These are phyloP conservation scores for Trichoderma koningii DNA, from an alignment of 2,329 filamentous ascomycete species.

Conservation along the genomic window DNA sequence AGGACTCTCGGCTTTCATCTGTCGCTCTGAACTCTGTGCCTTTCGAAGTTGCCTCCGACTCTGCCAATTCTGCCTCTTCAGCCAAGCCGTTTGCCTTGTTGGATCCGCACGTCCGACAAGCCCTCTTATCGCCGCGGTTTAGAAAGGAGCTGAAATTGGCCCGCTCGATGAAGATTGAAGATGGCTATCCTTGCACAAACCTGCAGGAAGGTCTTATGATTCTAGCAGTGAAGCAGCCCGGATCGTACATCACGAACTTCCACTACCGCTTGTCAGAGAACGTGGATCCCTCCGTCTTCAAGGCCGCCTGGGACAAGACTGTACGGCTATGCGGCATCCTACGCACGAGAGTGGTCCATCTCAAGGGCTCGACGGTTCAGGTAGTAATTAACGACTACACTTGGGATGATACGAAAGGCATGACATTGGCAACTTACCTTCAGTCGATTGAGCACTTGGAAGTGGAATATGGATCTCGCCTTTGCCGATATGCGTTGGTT, in stretches of 20 bases:
- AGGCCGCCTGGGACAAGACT: slow-evolving; percentile 29
- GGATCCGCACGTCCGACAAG: background rate
- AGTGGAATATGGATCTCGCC: slow-evolving; percentile 11
- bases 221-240: slow-evolving; percentile 36
- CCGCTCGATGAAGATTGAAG: slow-evolving; percentile 21
- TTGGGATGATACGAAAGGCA: background rate
- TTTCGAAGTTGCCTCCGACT: background rate
- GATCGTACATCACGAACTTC: slow-evolving; percentile 40
- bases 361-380: slow-evolving; percentile 25
- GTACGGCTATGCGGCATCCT: slow-evolving; percentile 29
- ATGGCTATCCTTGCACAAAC: slow-evolving; percentile 31
- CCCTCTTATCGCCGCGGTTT: background rate
- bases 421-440: background rate
- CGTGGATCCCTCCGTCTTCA: slow-evolving; percentile 31
- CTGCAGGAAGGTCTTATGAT: slow-evolving; percentile 33
- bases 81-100: background rate
- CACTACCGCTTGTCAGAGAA: slow-evolving; percentile 30
- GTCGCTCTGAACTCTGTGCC: background rate
- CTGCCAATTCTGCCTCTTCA: background rate
- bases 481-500: slow-evolving; percentile 21
- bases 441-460: background rate
- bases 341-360: slow-evolving; percentile 29
- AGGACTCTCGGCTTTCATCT: background rate
- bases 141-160: background rate
- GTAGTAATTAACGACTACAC: slow-evolving; percentile 25